Evolutionary conservation across 148 eudicot genomes (phyloP), one percentile per base, ranked within the genome.

Genomic region (Persicaria tinctoria): DNA sequence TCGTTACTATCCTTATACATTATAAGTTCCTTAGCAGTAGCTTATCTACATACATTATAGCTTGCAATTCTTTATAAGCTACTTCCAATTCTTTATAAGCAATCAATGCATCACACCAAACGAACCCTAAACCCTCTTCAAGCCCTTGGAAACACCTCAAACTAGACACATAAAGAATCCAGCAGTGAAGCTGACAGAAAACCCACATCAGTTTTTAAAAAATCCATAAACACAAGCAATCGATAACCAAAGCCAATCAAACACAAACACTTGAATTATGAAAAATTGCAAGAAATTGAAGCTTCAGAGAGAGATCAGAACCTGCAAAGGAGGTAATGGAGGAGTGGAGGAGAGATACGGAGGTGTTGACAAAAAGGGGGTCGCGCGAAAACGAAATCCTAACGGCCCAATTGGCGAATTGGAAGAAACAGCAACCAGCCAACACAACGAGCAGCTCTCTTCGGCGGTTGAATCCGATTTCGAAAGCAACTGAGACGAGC

Each of bases 341-440:
- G 53, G 98, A 91, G 78, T 94, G 98, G 47, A 94, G 84, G 51
- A 94, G 96, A 79, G 97, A 91, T 57, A 94, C 92, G 56, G 83
- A 81, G 17, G 98, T 94, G 73, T 94, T 94, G 74, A 94, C 89
- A 53, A 84, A 79, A 51, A 88, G 80, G 45, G 97, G 86, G 66
- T 91, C 91, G 9, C 80, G 73, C 44, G 88, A 88, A 20, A 90
- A 80, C 75, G 76, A 81, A 17, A 51, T 73, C 10, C 93, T 86
- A 49, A 90, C 16, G 13, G 81, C 80, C 85, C 86, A 83, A 66
- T 94, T 91, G 2, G 93, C 85, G 13, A 51, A 23, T 77, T 88
- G 96, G 84, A 82, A 94, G 82, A 94, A 88, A 4, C 66, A 44
- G 70, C 84, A 85, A 0, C 95, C 93, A 14, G 56, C 51, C 8